Evolutionary conservation across 176 grass and related monocot species (phyloP).

Genomic region (barley (Hordeum vulgare)): DNA sequence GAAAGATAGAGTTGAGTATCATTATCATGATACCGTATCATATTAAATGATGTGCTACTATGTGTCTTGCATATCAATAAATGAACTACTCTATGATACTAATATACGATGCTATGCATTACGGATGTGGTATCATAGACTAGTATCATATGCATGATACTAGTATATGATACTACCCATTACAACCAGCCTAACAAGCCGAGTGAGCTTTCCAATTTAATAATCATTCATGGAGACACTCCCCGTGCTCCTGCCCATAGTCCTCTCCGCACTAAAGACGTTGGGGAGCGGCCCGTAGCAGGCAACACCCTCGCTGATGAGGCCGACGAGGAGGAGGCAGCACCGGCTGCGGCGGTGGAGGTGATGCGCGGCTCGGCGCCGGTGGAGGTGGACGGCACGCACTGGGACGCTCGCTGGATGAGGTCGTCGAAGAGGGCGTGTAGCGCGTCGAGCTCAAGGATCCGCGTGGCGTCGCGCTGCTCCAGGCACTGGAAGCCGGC

Average conservation of each 20-base stretch:
- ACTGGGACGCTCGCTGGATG: conserved; percentile 73
- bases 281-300: background rate
- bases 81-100: too few relatives aligned
- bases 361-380: conserved; percentile 36
- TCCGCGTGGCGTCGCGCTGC: conserved; percentile 68
- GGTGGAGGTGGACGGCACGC: conserved; percentile 58
- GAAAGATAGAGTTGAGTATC: too few relatives aligned
- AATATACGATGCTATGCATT: too few relatives aligned
- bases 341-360: background rate
- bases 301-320: background rate
- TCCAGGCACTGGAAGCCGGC: conserved; percentile 66
- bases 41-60: too few relatives aligned
- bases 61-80: too few relatives aligned
- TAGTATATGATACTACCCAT: too few relatives aligned
- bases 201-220: too few relatives aligned
- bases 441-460: conserved; percentile 78
- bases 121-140: too few relatives aligned
- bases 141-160: too few relatives aligned
- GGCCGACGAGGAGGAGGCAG: background rate
- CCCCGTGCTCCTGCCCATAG: conserved; percentile 9
- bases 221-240: conserved; percentile 70
- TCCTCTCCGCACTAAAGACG: conserved; percentile 18
- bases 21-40: too few relatives aligned
- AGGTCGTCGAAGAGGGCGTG: conserved; percentile 68
- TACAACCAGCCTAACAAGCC: too few relatives aligned